Percentiles rank a stretch among this genome's conserved stretches.
These are phyloP conservation scores for Gentiana dahurica DNA, from an alignment of 257 asterid genomes.

Conservation along the genomic window DNA sequence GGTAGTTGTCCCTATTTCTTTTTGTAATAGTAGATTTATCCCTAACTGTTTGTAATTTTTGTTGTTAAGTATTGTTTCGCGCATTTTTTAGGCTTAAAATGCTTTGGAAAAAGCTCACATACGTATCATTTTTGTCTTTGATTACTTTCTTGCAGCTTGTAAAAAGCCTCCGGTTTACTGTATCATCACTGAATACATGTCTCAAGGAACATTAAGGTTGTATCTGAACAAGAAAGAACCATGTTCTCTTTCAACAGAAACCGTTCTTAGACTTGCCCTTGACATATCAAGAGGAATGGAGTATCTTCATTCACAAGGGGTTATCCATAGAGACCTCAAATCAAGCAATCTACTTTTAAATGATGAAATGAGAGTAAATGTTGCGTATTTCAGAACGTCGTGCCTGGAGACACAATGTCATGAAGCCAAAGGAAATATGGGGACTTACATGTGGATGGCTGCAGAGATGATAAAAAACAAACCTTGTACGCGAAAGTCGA, in stretches of 20 bases:
- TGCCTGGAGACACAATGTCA: slow-evolving; percentile 28
- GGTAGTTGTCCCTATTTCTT: too few species aligned
- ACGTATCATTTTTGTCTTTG: too few species aligned
- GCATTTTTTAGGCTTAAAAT: too few species aligned
- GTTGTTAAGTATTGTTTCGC: too few species aligned
- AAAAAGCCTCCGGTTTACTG: slow-evolving; percentile 37
- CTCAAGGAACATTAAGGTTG: slow-evolving; percentile 37
- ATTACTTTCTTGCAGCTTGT: slow-evolving; percentile 31
- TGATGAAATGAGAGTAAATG: slow-evolving; percentile 28
- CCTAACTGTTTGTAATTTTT: too few species aligned
- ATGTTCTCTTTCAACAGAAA: slow-evolving; percentile 29
- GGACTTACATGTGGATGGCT: slow-evolving; percentile 42
- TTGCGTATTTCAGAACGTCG: slow-evolving; percentile 28
- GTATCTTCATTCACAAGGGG: slow-evolving; percentile 33
- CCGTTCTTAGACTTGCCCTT: slow-evolving; percentile 32
- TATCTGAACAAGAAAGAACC: slow-evolving; percentile 38
- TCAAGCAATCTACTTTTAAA: slow-evolving; percentile 22
- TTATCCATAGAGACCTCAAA: slow-evolving; percentile 31
- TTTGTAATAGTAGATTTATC: too few species aligned
- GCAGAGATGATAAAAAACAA: slow-evolving; percentile 53
- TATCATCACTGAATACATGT: slow-evolving; percentile 37
- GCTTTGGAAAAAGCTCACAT: too few species aligned
- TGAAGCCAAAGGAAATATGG: slow-evolving; percentile 28
- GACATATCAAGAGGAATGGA: slow-evolving; percentile 38
- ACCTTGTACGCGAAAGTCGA: slow-evolving; percentile 48